Percentiles rank a stretch among this genome's conserved stretches.
Evolutionary conservation across 371 early-diverging fungal genomes (phyloP).

Genomic region (Mortierella sp.): DNA sequence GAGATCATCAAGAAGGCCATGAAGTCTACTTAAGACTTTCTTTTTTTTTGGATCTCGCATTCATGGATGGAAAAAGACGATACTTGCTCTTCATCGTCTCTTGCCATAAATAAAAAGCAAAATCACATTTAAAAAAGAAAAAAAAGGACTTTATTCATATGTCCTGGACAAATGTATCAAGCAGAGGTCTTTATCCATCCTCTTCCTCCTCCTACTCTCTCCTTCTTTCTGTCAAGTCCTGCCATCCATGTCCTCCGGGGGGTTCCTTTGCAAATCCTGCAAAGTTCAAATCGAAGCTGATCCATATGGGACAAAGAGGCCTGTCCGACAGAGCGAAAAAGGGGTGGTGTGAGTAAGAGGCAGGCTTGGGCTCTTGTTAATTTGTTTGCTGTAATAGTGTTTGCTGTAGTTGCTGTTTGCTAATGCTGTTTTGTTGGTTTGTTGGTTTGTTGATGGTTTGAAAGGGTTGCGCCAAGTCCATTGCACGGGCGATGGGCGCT

Average conservation of each 20-base stretch:
- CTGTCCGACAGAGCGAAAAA: neutral
- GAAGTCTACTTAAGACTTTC: slow-evolving; percentile 40
- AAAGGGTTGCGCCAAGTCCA: neutral
- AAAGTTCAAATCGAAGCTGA: neutral
- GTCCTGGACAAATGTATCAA: no score
- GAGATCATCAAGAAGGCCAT: slow-evolving; percentile 82
- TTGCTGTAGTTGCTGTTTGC: neutral
- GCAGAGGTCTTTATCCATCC: no score
- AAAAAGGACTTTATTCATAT: no score
- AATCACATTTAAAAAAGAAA: no score
- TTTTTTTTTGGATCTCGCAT: neutral
- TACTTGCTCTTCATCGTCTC: neutral
- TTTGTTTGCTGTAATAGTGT: no score
- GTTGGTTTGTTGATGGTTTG: neutral
- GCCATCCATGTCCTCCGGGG: neutral
- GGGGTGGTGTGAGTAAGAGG: neutral
- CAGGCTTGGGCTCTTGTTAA: neutral
- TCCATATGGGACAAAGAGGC: neutral
- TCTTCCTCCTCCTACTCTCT: no score
- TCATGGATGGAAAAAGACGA: neutral
- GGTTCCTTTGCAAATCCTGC: neutral
- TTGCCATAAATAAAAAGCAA: no score
- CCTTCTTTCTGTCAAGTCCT: neutral
- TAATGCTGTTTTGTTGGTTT: neutral
- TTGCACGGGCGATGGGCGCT: neutral